Base-by-base conservation (phyloP, 441 rosid genomes). In the Erodium moschatum region DNA sequence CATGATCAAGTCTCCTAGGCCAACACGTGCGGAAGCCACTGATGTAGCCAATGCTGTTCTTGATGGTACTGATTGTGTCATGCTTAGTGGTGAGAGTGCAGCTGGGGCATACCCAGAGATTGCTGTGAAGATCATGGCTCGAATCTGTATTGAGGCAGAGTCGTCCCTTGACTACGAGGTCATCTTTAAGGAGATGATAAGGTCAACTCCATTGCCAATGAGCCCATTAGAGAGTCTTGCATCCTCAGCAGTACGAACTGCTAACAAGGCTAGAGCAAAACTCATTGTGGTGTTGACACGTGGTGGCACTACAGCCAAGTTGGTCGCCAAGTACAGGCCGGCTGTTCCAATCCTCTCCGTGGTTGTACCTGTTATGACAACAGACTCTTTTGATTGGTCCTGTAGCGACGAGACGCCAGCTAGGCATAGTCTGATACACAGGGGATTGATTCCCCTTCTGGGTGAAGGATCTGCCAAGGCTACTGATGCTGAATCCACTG, bases 21-120 rank as follows among this genome's bases (percentile, higher is more conserved):
- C 98, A 63, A 93, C 97, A 24, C 84, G 98, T 79, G 98, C 98
- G 0, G 98, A 90, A 81, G 98, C 97, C 38, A 92, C 98, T 2
- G 98, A 92, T 72, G 98, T 92, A 42, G 98, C 98, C 67, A 92
- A 92, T 42, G 98, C 97, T 0, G 98, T 92, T 75, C 93, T 92
- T 12, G 96, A 92, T n/a, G 97, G 98, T 46, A 79, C 91, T 6
- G 98, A 86, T 75, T 92, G 98, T 73, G 98, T 92, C 69, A 92
- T 92, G 98, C 85, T 92, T 8, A 90, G 98, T 67, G 98, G 97
- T 19, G 98, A 93, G 75, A 93, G 95, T 0, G 98, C 97, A 44
- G 98, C 98, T 38, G 98, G 98, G 73, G 96, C 95, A 24, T 93
- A 91, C 81, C 98, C 97, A 2, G 97, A 86, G 44, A 83, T 91